Base-by-base conservation (phyloP, 169 alveolate species). In the Eimeria acervulina region DNA sequence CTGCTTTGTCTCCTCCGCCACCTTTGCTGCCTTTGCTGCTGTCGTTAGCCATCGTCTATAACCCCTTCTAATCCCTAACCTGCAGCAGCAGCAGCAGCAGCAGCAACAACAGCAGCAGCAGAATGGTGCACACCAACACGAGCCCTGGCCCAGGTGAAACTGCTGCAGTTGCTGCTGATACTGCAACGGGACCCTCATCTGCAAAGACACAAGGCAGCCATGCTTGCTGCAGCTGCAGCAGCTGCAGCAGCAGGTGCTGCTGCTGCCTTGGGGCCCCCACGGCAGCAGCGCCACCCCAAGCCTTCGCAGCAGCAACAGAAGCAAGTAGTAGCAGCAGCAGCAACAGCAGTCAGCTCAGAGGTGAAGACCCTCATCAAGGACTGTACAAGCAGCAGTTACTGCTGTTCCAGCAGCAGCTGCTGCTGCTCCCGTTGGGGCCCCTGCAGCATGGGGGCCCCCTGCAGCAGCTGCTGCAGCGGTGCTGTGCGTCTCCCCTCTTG, bases 1-100 rank as follows among this genome's bases (percentile, higher is more conserved):
- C 96, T 44, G 40, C 42, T 21, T 91, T 63, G 1, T 36, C 61
- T 19, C 42, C 19, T 15, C 42, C 80, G 42, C 52, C 59, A 17
- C 28, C 21, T 15, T 44, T 44, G 59, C 55, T 26, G 15, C 59
- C 28, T 44, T 19, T 28, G 28, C 33, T n/a, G 33, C 42, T 26
- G 68, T 17, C 28, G 80, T 68, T 68, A 28, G 80, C 80, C 80
- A 68, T 68, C 80, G n/a, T n/a, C 13, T 55, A 55, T 21, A 55
- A 13, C n/a, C 80, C 80, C 28, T 26, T 68, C 40, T 36, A 26
- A 26, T 36, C 80, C 28, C 80, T 36, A 68, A 68, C 80, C 40
- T 68, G 80, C 80, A 68, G 80, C 80, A 68, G 80, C 80, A 68
- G 80, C 80, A 68, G n/a, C 80, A 68, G 80, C 80, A 68, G 80